These are phyloP conservation scores for Pachysolen tannophilus DNA, from an alignment of 805 yeast species.

Conservation along the genomic window DNA sequence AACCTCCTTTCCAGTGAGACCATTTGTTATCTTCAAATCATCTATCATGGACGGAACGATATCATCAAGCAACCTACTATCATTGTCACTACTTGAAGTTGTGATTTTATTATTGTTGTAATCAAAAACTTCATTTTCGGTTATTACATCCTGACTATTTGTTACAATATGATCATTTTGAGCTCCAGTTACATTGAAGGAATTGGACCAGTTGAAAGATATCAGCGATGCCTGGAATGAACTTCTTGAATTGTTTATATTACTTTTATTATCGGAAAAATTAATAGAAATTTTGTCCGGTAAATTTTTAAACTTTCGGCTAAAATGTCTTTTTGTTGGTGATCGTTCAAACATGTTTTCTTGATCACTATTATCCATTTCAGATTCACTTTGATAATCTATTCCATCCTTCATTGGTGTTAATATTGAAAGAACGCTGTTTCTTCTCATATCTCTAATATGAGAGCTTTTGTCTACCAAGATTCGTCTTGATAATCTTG, in stretches of 20 bases:
- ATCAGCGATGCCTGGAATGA: constrained; percentile 26
- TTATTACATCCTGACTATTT: neutral
- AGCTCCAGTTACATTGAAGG: constrained; percentile 14
- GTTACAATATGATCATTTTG: constrained; percentile 8
- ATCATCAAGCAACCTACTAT: constrained; percentile 4
- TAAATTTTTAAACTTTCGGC: neutral
- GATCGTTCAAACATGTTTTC: constrained; percentile 14
- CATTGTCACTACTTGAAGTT: constrained; percentile 9
- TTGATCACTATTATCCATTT: constrained; percentile 7
- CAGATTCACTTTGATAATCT: too few species aligned
- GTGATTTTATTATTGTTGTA: constrained; percentile 7
- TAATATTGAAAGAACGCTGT: constrained; percentile 15
- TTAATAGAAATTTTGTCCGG: constrained; percentile 1
- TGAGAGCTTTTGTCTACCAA: constrained; percentile 10
- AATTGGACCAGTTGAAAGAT: constrained; percentile 28
- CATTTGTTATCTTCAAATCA: constrained; percentile 7
- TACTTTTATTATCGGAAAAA: neutral
- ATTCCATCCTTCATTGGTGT: constrained; percentile 11
- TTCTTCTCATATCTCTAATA: constrained; percentile 11
- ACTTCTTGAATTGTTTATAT: too few species aligned
- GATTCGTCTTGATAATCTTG: constrained; percentile 18
- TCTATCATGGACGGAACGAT: constrained; percentile 11
- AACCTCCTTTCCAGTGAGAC: too few species aligned
- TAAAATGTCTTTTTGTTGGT: constrained; percentile 12
- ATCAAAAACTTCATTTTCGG: neutral